Evolutionary conservation across 495 filamentous ascomycete genomes (phyloP), one percentile per base, ranked within the genome.

Genomic region (Penicillium manginii): DNA sequence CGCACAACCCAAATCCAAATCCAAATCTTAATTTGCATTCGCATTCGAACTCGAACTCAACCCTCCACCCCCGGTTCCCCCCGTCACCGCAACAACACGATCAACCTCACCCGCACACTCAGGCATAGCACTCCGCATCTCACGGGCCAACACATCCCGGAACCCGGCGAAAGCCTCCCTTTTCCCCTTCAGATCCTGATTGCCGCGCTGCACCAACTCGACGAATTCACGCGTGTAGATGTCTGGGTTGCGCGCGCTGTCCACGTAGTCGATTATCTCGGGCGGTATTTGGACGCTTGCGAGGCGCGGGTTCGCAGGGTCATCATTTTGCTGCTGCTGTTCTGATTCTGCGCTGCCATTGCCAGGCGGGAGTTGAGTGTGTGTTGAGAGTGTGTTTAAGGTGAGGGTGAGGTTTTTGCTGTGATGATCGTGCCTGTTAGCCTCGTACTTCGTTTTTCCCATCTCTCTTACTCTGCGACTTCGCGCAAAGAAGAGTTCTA

Each of bases 171-270:
- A 97, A 17, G 92, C 96, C 75, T 86, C 81, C 69, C 81, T 83
- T 80, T 92, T 92, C 19, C 94, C 94, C 65, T 89, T 88, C 65
- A 93, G 74, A 57, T 88, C 81, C 76, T 96, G 93, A 70, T 98
- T 98, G 32, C 84, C 80, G 60, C 86, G 82, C 71, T 93, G 84
- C 21, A 91, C 90, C 18, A 91, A 79, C 85, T 98, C 96, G 47
- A 98, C 92, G 67, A 97, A 96, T 77, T 98, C 93, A 37, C 94
- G 84, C 52, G 93, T 98, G 80, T 97, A 99, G 75, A 99, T 96
- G 71, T 98, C 93, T 14, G 94, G 94, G 77, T 99, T 99, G 45
- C 94, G 89, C 12, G 91, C 87, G 52, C 89, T 83, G 72, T 97
- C 92, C 50, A 99, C 91, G 77, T 99, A 99, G 58, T 89, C 82